A percentile compares a stretch with the other conserved stretches of the same genome.
Conservation (phyloP, 2,329 filamentous ascomycete species). For the Ascosphaera apis region DNA sequence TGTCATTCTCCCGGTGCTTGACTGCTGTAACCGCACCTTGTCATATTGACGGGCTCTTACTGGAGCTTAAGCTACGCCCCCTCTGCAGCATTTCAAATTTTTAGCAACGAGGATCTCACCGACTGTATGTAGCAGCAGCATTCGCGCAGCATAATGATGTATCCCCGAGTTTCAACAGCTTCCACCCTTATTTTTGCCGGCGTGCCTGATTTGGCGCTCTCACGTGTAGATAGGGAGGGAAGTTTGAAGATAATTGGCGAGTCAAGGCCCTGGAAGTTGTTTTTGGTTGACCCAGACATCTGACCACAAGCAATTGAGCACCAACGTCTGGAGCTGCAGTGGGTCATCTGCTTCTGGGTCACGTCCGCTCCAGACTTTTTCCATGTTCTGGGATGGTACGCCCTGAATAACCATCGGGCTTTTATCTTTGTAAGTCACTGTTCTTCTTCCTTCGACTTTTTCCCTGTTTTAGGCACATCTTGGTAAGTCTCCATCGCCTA, state of each 20-base stretch:
- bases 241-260: neutral
- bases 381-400: neutral
- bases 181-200: constrained; percentile 1
- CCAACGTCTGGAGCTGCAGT: neutral
- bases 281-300: neutral
- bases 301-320: neutral
- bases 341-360: constrained; percentile 1
- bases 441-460: constrained; percentile 1
- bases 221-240: neutral
- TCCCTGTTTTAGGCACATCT: constrained; percentile 1
- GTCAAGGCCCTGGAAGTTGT: too few species aligned
- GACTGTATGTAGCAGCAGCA: neutral
- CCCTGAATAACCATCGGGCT: neutral
- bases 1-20: neutral
- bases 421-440: neutral
- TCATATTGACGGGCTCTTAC: neutral
- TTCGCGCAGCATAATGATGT: neutral
- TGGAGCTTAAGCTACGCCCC: too few species aligned
- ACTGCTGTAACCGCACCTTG: neutral
- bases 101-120: neutral
- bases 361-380: neutral
- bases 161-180: neutral
- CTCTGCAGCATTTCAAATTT: too few species aligned
- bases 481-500: neutral
- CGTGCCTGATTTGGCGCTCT: neutral